Conservation (phyloP, 2,329 filamentous ascomycete species). For the Paecilomyces fulvus region DNA sequence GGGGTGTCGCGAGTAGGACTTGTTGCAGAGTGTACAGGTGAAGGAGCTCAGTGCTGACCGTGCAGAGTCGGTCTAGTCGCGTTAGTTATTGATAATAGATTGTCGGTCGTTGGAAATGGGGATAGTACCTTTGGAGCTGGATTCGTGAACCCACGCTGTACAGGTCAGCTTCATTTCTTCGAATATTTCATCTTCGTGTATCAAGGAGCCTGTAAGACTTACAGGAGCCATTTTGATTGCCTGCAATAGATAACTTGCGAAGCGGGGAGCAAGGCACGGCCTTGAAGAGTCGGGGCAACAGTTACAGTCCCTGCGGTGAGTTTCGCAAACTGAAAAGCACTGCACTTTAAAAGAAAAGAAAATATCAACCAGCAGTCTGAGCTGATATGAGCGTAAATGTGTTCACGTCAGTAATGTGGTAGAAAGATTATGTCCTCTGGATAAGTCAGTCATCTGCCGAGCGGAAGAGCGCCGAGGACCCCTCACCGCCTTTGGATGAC, state of each 20-base stretch:
- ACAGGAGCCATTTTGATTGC: slow-evolving; percentile 25
- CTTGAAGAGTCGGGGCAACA: neutral
- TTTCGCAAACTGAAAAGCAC: neutral
- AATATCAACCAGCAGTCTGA: neutral
- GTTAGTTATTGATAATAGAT: neutral
- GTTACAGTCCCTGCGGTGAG: neutral
- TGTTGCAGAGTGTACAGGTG: slow-evolving; percentile 79
- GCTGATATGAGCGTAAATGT: neutral
- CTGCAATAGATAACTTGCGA: neutral
- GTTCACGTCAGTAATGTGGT: neutral
- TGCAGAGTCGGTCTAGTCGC: slow-evolving; percentile 49
- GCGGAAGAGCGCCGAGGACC: neutral
- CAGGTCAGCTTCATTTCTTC: slow-evolving; percentile 1
- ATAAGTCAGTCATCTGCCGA: neutral
- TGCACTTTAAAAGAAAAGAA: neutral
- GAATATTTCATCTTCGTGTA: neutral
- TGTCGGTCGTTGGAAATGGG: slow-evolving; percentile 1
- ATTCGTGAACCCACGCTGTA: slow-evolving; percentile 40
- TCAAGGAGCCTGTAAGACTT: slow-evolving; percentile 6
- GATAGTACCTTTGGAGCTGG: slow-evolving; percentile 36
- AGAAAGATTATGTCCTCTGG: neutral
- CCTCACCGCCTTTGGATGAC: neutral
- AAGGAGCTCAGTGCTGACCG: slow-evolving; percentile 72
- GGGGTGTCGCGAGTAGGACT: slow-evolving; percentile 90
- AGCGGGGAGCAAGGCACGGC: neutral